Evolutionary conservation across 768 basidiomycete genomes (phyloP), one percentile per base, ranked within the genome.

Genomic region (Pleurotus pulmonarius): DNA sequence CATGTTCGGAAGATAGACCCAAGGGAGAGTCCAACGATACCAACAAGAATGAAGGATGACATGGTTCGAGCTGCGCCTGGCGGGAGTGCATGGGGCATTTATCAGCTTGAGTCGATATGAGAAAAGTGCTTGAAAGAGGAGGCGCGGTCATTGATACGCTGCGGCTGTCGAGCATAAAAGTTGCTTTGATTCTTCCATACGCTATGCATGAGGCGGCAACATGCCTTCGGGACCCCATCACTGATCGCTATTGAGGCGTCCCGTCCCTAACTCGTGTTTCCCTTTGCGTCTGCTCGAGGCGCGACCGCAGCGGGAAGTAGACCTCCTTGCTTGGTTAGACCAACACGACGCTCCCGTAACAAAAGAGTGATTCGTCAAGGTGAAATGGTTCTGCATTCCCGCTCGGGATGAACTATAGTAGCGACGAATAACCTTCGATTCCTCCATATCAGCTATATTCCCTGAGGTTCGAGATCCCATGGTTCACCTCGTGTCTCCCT

Each of bases 241-340:
- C 41, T 37, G 20, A 40, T 39, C 51, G 40, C 22, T 52, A 39
- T 41, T 52, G 37, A 52, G 51, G 51, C 51, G 48, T 53, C 51
- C 51, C 51, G 51, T 53, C 51, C 51, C 51, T 53, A 40, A 40
- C 51, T 53, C 51, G 51, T 53, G 51, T 53, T 53, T 53, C 51
- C 39, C 12, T 22, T 53, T 40, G 41, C 41, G 51, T 53, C 13
- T n/a, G 51, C 51, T 53, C 51, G 51, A 39, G 51, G 51, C 51
- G 51, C 38, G 22, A 25, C 51, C 51, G 51, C 15, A 40, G 39
- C 37, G 24, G 51, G 49, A 53, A 41, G 18, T 53, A 39, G 51
- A 37, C 24, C 39, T 53, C 51, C 51, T 39, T 53, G 39, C 51
- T 41, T 24, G 51, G 38, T 24, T 38, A 15, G 24, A 39, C 16